These are phyloP conservation scores for Stenogyne calaminthoides DNA, from an alignment of 305 asterid genomes.

Conservation along the genomic window DNA sequence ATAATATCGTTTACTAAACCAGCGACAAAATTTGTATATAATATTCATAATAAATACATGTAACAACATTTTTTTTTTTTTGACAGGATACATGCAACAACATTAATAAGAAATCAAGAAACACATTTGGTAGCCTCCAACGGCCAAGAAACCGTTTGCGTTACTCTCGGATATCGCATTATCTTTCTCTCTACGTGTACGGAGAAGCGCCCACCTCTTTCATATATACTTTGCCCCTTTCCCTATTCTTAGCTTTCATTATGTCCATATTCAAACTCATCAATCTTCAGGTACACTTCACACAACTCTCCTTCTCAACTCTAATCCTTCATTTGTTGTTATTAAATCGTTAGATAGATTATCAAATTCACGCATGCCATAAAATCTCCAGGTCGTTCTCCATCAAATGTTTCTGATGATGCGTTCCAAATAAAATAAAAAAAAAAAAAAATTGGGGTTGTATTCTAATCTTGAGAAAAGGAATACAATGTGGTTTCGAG, in stretches of 20 bases:
- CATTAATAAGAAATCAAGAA: too few relatives aligned
- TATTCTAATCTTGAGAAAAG: not conserved
- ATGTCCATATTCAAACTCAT: conserved; percentile 40
- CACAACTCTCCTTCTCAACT: too few relatives aligned
- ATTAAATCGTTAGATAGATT: not conserved
- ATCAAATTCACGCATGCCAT: not conserved
- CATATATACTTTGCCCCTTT: conserved; percentile 23
- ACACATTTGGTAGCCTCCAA: conserved; percentile 26
- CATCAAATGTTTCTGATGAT: too few relatives aligned
- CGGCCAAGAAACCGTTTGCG: conserved; percentile 27
- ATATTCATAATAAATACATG: too few relatives aligned
- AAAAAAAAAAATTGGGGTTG: too few relatives aligned
- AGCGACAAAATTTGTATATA: too few relatives aligned
- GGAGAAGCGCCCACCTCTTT: conserved; percentile 30
- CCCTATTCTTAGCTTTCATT: conserved; percentile 33
- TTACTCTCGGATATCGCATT: conserved; percentile 38
- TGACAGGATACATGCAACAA: accelerated
- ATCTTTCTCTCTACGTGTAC: conserved; percentile 37
- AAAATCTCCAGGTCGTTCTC: not conserved
- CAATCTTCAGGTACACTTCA: conserved; percentile 39
- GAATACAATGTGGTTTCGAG: not conserved
- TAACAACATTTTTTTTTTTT: too few relatives aligned
- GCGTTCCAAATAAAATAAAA: too few relatives aligned
- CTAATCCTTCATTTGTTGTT: not conserved
- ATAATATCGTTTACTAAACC: too few relatives aligned